Percentiles rank a stretch among this genome's conserved stretches.
Conservation (phyloP, 805 yeast species). For the Wickerhamomyces chambardii region DNA sequence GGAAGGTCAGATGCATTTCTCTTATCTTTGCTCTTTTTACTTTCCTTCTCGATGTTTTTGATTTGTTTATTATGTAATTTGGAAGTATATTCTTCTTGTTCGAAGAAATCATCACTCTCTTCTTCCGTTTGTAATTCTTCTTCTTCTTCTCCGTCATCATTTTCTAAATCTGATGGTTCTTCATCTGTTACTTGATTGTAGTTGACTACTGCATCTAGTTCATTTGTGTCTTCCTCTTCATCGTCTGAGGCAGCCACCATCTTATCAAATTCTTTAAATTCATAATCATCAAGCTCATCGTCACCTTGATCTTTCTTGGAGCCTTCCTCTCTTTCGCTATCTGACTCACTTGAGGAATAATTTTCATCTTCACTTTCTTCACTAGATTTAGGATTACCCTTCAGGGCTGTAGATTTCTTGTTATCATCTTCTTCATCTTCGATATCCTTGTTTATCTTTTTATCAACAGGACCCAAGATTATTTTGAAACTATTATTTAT, state of each 20-base stretch:
- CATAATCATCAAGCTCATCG: conserved; percentile 16
- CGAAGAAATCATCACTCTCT: conserved; percentile 40
- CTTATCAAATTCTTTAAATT: conserved; percentile 25
- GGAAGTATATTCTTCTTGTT: conserved; percentile 6
- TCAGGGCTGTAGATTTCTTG: too few relatives aligned
- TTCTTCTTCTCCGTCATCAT: conserved; percentile 17
- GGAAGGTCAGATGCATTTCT: conserved; percentile 38
- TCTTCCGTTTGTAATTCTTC: too few relatives aligned
- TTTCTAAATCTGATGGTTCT: conserved; percentile 36
- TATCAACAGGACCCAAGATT: conserved; percentile 19
- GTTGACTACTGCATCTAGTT: conserved; percentile 20
- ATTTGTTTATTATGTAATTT: background rate
- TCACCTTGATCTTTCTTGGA: conserved; percentile 17
- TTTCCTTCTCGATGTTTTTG: conserved; percentile 6
- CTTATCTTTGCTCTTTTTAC: conserved; percentile 14
- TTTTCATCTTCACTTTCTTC: conserved; percentile 13
- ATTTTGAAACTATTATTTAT: conserved; percentile 29
- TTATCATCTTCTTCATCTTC: conserved; percentile 11
- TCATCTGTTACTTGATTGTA: conserved; percentile 62
- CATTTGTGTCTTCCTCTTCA: conserved; percentile 31
- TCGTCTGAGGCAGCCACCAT: conserved; percentile 27
- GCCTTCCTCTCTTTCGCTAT: too few relatives aligned
- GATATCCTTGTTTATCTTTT: conserved; percentile 15
- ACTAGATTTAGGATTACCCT: conserved; percentile 8
- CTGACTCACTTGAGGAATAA: too few relatives aligned